A percentile compares a stretch with the other conserved stretches of the same genome.
These are phyloP conservation scores for Citrus cavaleriei DNA, from an alignment of 345 rosid species.

Conservation along the genomic window DNA sequence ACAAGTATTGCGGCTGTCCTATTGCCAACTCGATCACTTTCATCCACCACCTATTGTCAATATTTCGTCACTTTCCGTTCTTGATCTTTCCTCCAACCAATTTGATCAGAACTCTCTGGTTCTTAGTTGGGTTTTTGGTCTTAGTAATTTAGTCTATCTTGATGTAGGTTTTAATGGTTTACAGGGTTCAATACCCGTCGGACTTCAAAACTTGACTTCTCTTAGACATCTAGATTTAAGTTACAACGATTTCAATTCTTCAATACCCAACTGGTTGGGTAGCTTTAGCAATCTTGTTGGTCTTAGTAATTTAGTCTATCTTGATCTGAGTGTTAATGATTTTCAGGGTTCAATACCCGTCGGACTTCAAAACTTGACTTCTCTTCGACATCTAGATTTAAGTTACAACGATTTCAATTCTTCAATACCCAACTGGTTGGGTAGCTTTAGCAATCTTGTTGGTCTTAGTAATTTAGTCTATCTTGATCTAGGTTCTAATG, in stretches of 20 bases:
- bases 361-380: slow-evolving; percentile 7
- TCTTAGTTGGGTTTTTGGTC: slow-evolving; percentile 16
- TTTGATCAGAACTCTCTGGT: neutral
- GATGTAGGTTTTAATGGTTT: slow-evolving; percentile 1
- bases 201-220: slow-evolving; percentile 7
- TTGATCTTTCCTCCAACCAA: neutral
- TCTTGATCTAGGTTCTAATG: slow-evolving; percentile 4
- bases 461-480: slow-evolving; percentile 2
- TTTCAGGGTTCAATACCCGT: neutral
- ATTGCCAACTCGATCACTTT: neutral
- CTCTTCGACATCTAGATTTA: slow-evolving; percentile 8
- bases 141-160: slow-evolving; percentile 9
- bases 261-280: slow-evolving; percentile 12
- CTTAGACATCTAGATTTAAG: slow-evolving; percentile 10
- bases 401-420: neutral
- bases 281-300: neutral
- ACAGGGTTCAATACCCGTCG: neutral
- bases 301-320: slow-evolving; percentile 7
- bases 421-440: slow-evolving; percentile 14
- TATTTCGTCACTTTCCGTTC: neutral
- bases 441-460: neutral
- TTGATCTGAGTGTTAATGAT: neutral
- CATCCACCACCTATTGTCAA: neutral
- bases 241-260: neutral
- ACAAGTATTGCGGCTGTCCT: rapidly evolving